Evolutionary conservation across 192 early-diverging fungal species (phyloP), one percentile per base, ranked within the genome.

Genomic region (Gamsiella multidivaricata): DNA sequence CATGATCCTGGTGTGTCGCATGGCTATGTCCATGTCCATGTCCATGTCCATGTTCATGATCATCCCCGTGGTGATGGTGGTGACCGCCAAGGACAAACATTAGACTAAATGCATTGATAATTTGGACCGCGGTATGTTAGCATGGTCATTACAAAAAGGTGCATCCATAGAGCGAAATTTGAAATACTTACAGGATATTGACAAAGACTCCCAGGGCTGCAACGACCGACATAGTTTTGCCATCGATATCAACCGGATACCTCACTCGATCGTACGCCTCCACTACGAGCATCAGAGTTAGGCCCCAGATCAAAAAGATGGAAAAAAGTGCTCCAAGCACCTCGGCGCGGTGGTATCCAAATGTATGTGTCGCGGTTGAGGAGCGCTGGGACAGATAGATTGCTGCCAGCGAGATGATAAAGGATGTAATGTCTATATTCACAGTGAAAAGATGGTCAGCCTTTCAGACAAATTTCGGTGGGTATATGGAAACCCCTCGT

Each of bases 341-440:
- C 66, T 95, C 91, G 20, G 91, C 88, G 31, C 94, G 87, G 58
- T 93, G 83, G 53, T 87, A 94, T 31, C 94, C 93, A 78, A 88
- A 95, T 17, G 88, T 88, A 65, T 90, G 87, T 49, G 60, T 79
- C 71, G 85, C 69, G 26, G 81, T 79, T 4, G 81, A 53, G 25
- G 81, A 65, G 20, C 67, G 75, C 7, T 79, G 66, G 1, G 81
- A 71, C 1, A 82, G 65, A 31, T 79, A 79, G 60, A 82, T 79
- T 25, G 81, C 75, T 29, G 56, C 56, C 51, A 79, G 33, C 11
- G 75, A 71, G 39, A 79, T 75, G 18, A 79, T 43, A 51, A 82
- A 79, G 12, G 72, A 72, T 4, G 61, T 63, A 39, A 82, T 75
- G 34, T 82, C 81, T 63, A 67, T n/a, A 54, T 34, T 14, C 22